Evolutionary conservation across 352 stramenopile species (phyloP).

Genomic region (Phytophthora citrophthora): DNA sequence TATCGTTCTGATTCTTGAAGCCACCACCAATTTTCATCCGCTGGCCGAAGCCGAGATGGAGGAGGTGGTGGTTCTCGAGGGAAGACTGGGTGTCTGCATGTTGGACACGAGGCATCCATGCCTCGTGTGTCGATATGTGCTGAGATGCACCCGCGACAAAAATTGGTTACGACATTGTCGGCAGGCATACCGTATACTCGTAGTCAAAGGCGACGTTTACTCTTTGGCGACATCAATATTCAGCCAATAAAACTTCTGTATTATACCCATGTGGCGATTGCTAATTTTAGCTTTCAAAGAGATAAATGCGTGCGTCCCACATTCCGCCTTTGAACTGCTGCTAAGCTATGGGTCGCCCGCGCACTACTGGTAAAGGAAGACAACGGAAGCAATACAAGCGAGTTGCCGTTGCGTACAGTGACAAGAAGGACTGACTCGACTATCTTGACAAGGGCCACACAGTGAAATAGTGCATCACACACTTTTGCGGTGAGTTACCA

Average conservation of each 20-base stretch:
- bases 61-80: too few species aligned
- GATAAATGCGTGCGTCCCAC: not conserved
- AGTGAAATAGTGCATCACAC: conserved; percentile 5
- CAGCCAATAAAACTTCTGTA: not conserved
- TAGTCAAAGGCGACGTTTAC: too few species aligned
- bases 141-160: too few species aligned
- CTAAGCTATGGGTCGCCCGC: not conserved
- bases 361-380: not conserved
- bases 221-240: not conserved
- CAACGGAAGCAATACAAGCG: conserved; percentile 9
- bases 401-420: conserved; percentile 1
- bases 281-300: not conserved
- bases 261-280: not conserved
- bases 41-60: too few species aligned
- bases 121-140: too few species aligned
- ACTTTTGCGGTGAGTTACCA: conserved; percentile 1
- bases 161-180: too few species aligned
- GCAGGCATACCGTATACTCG: too few species aligned
- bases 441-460: conserved; percentile 3
- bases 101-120: too few species aligned
- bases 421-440: conserved; percentile 10
- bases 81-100: too few species aligned
- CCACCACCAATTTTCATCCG: too few species aligned
- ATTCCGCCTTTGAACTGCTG: not conserved
- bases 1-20: too few species aligned